Conservation (phyloP, 345 rosid genomes). For the Gossypium arboreum region DNA sequence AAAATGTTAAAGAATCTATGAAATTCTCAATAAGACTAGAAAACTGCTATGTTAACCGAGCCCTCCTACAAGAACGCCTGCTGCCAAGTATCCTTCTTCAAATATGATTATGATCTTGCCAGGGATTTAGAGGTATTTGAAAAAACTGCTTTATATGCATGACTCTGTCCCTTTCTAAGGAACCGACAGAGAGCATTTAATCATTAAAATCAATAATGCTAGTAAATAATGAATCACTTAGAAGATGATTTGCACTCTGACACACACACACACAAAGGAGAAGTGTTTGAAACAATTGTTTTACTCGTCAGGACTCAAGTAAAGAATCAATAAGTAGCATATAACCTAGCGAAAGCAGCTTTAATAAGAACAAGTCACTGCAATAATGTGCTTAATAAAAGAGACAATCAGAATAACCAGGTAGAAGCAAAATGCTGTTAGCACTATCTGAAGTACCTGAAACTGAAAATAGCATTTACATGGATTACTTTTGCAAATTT, state of each 20-base stretch:
- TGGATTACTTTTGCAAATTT: constrained; percentile 46
- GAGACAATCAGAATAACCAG: neutral
- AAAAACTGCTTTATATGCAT: no score
- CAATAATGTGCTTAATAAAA: neutral
- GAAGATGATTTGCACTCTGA: neutral
- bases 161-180: no score
- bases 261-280: neutral
- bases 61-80: no score
- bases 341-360: neutral
- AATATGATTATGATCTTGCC: no score
- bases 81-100: no score
- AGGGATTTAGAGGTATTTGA: no score
- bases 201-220: neutral
- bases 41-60: neutral
- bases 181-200: neutral
- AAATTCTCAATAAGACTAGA: neutral
- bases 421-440: neutral
- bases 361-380: neutral
- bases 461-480: constrained; percentile 28
- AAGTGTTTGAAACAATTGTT: neutral
- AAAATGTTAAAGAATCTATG: neutral
- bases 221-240: neutral
- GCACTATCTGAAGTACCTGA: neutral
- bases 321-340: neutral
- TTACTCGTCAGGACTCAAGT: neutral